Conservation (phyloP, 202 grass and related monocot genomes). For the Panicum hallii region DNA sequence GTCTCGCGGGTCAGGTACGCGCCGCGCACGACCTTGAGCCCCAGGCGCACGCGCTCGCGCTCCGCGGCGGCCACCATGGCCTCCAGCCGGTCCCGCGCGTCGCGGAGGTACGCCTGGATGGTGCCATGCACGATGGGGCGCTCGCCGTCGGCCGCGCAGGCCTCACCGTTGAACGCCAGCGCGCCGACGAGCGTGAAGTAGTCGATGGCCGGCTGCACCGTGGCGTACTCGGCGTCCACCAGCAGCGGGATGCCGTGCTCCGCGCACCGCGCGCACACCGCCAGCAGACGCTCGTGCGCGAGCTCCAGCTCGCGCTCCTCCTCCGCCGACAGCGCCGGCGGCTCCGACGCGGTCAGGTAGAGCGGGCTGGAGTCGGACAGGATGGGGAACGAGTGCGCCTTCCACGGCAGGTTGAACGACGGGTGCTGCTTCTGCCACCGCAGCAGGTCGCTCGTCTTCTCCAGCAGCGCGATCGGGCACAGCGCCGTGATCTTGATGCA, state of each 20-base stretch:
- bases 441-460: slow-evolving; percentile 83
- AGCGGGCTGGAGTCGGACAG: slow-evolving; percentile 74
- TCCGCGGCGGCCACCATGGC: slow-evolving; percentile 53
- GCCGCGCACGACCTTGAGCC: slow-evolving; percentile 91
- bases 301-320: slow-evolving; percentile 70
- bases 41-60: slow-evolving; percentile 57
- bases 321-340: slow-evolving; percentile 58
- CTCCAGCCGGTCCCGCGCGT: slow-evolving; percentile 69
- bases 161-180: slow-evolving; percentile 58
- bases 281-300: slow-evolving; percentile 59
- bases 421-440: slow-evolving; percentile 84
- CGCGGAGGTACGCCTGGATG: slow-evolving; percentile 85
- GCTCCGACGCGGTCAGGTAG: slow-evolving; percentile 66
- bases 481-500: slow-evolving; percentile 94
- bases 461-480: slow-evolving; percentile 79
- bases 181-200: slow-evolving; percentile 83
- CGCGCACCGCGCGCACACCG: slow-evolving; percentile 61
- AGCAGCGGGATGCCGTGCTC: slow-evolving; percentile 68
- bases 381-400: slow-evolving; percentile 61
- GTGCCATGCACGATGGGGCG: slow-evolving; percentile 70
- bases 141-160: background rate
- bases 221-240: slow-evolving; percentile 89
- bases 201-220: slow-evolving; percentile 91
- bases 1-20: slow-evolving; percentile 81
- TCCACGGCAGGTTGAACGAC: slow-evolving; percentile 75